These are phyloP conservation scores for Dryas octopetala DNA, from an alignment of 306 rosid genomes.

Conservation along the genomic window DNA sequence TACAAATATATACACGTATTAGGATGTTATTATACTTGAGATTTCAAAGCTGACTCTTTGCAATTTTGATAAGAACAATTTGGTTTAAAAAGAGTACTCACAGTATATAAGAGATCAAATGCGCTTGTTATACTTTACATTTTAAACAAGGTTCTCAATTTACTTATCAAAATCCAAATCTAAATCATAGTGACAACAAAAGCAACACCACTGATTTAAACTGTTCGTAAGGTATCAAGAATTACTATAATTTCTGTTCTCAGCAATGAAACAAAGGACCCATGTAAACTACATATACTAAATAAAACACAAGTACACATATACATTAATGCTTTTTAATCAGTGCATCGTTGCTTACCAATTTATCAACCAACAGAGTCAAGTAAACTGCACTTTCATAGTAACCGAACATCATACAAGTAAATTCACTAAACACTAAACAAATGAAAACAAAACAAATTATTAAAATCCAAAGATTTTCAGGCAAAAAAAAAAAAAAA, in stretches of 20 bases:
- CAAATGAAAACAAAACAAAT: no score
- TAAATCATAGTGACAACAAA: neutral
- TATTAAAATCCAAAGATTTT: neutral
- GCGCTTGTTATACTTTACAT: neutral
- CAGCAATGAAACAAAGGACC: neutral
- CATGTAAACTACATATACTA: neutral
- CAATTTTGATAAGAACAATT: neutral
- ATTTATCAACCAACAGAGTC: neutral
- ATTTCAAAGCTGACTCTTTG: neutral
- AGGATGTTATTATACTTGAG: neutral
- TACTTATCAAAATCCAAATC: constrained; percentile 11
- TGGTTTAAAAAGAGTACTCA: neutral
- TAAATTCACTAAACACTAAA: neutral
- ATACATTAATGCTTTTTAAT: neutral
- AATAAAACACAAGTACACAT: no score
- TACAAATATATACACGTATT: neutral
- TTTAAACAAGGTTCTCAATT: neutral
- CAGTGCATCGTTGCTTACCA: neutral
- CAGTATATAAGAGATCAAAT: neutral
- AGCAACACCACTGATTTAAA: neutral
- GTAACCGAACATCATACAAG: neutral
- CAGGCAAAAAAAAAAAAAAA: neutral
- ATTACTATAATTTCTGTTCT: neutral
- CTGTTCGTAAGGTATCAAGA: neutral
- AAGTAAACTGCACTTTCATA: neutral